A percentile compares a stretch with the other conserved stretches of the same genome.
phyloP scores from a whole-genome alignment of 2,329 filamentous ascomycete species.

The Triangularia setosa region DNA sequence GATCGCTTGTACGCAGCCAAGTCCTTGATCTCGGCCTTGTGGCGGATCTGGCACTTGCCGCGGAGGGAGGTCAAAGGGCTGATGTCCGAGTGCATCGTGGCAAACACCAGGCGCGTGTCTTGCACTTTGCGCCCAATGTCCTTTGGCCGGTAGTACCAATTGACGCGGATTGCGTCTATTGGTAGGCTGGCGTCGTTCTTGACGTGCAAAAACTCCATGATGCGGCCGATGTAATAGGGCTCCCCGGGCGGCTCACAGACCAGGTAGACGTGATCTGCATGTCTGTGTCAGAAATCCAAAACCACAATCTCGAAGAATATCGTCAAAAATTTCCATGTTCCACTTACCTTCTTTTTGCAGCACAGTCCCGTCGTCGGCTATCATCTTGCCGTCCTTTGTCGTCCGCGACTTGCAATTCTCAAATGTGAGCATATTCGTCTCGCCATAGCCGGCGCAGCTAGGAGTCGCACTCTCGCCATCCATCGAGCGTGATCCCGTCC shows the following conservation, averaged over 20 bases:
- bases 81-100: conserved; percentile 97
- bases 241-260: conserved; percentile 97
- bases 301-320: conserved; percentile 1
- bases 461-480: conserved; percentile 27
- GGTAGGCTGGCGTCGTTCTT: conserved; percentile 69
- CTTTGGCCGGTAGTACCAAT: conserved; percentile 97
- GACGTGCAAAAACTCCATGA: conserved; percentile 94
- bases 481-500: conserved; percentile 13
- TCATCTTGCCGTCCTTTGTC: conserved; percentile 67
- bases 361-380: conserved; percentile 85
- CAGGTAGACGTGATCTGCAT: conserved; percentile 77
- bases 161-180: conserved; percentile 85
- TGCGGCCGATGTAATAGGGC: conserved; percentile 93
- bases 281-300: conserved; percentile 19
- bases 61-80: conserved; percentile 88
- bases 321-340: not conserved
- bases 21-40: conserved; percentile 79
- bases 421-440: conserved; percentile 88
- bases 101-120: conserved; percentile 87
- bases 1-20: conserved; percentile 80
- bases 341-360: conserved; percentile 79
- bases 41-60: conserved; percentile 87
- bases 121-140: conserved; percentile 90
- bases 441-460: conserved; percentile 41
- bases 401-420: conserved; percentile 65